phyloP scores from a whole-genome alignment of 129 eudicot species.

The Silybum marianum region DNA sequence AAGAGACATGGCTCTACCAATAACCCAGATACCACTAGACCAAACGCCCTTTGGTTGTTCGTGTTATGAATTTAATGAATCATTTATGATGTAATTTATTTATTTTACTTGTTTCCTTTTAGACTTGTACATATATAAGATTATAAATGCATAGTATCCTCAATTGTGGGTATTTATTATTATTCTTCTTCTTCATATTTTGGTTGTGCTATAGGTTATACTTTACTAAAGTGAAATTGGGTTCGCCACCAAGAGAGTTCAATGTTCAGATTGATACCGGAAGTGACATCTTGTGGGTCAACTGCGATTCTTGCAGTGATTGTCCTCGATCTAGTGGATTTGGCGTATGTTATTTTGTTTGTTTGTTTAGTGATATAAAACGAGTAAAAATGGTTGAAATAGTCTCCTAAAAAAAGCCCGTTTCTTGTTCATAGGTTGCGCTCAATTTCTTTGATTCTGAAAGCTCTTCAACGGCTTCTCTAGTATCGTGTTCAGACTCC shows the following conservation, averaged over 20 bases:
- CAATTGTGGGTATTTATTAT: not conserved
- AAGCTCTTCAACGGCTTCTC: slow-evolving; percentile 73
- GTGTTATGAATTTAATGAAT: no score
- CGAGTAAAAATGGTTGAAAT: not conserved
- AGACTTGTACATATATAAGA: not conserved
- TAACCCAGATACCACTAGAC: not conserved
- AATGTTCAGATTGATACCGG: slow-evolving; percentile 97
- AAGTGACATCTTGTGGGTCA: slow-evolving; percentile 91
- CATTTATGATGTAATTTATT: no score
- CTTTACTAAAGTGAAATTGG: slow-evolving; percentile 81
- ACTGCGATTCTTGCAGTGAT: slow-evolving; percentile 71
- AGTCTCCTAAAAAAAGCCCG: not conserved
- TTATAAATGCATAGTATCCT: not conserved
- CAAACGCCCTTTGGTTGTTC: no score
- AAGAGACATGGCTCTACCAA: not conserved
- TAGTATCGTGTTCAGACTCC: slow-evolving; percentile 79
- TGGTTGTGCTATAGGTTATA: slow-evolving; percentile 57
- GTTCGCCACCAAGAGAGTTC: slow-evolving; percentile 89
- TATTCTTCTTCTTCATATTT: slow-evolving; percentile 1
- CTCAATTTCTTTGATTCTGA: slow-evolving; percentile 68
- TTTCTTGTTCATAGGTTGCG: slow-evolving; percentile 49
- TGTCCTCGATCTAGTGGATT: slow-evolving; percentile 92
- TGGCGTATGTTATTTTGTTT: slow-evolving; percentile 52
- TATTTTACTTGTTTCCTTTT: no score
- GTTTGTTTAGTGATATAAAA: not conserved